Evolutionary conservation across 2,329 filamentous ascomycete genomes (phyloP), one percentile per base, ranked within the genome.

Genomic region (Monosporascus sp.): DNA sequence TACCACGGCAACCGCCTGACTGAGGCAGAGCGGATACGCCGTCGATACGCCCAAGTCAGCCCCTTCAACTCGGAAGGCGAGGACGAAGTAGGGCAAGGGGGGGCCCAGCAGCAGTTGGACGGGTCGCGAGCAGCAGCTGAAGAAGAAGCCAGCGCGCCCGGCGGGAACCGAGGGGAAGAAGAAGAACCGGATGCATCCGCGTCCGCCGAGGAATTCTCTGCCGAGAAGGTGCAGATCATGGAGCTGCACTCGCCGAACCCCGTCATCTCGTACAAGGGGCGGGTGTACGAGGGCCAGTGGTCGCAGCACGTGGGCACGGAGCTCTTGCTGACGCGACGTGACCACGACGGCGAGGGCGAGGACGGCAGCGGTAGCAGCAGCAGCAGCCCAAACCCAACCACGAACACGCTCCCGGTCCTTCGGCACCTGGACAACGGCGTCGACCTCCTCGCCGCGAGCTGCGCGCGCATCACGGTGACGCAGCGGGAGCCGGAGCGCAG

Each of bases 221-320:
- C 56, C 7, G 66, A 72, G 31, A 72, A 80, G 40, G 81, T 96
- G 6, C 91, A 96, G 65, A 86, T 97, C 49, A 76, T 94, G n/a
- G 91, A 90, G 28, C 78, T 97, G 3, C 88, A 96, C 69, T 86
- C 86, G 1, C 65, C 73, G 2, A 87, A 88, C 48, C 93, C 93
- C 0, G 74, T 96, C 28, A 79, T 96, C 55, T 87, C 88, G 22
- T 95, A 95, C 71, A 81, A 87, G 54, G 88, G 88, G 31, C 82
- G 86, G 57, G 75, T 95, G 22, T 94, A 92, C 66, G 85, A 84
- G 58, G 93, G 91, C 59, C 74, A 83, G 46, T 97, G 93, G 93
- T 81, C 84, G 11, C 84, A 89, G 56, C 87, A 91, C 55, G 82
- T 96, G 44, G 93, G 93, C 37, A 96, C 91, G 0, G 90, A 95